Conservation (phyloP, 805 yeast species). For the Saccharomyces kudriavzevii region DNA sequence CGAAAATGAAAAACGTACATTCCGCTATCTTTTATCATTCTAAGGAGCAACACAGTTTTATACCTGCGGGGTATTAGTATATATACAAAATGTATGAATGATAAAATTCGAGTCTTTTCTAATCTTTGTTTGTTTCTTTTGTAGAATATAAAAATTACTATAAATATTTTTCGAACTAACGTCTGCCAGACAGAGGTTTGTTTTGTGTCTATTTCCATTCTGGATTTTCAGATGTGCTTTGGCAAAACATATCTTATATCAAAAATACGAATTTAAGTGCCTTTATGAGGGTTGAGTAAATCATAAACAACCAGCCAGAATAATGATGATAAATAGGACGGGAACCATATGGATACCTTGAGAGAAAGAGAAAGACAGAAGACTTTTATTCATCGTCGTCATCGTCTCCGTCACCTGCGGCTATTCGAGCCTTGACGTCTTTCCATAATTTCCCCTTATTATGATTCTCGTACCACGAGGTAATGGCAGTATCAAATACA, state of each 20-base stretch:
- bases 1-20: neutral
- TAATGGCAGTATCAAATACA: slow-evolving; percentile 58
- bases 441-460: slow-evolving; percentile 83
- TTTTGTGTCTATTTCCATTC: neutral
- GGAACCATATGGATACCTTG: neutral
- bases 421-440: slow-evolving; percentile 49
- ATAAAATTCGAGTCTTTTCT: neutral
- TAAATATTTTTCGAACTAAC: neutral
- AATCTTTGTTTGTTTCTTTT: neutral
- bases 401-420: slow-evolving; percentile 49
- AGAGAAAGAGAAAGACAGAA: neutral
- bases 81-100: neutral
- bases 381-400: slow-evolving; percentile 44
- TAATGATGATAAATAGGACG: neutral
- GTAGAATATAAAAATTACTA: neutral
- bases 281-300: neutral
- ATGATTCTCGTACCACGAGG: slow-evolving; percentile 65
- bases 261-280: neutral
- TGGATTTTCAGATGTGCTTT: neutral
- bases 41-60: neutral
- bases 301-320: neutral
- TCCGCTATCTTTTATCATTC: neutral
- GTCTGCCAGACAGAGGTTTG: neutral
- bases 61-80: neutral
- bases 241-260: neutral